phyloP scores from a whole-genome alignment of 192 early-diverging fungal genomes.

The Diversispora eburnea region DNA sequence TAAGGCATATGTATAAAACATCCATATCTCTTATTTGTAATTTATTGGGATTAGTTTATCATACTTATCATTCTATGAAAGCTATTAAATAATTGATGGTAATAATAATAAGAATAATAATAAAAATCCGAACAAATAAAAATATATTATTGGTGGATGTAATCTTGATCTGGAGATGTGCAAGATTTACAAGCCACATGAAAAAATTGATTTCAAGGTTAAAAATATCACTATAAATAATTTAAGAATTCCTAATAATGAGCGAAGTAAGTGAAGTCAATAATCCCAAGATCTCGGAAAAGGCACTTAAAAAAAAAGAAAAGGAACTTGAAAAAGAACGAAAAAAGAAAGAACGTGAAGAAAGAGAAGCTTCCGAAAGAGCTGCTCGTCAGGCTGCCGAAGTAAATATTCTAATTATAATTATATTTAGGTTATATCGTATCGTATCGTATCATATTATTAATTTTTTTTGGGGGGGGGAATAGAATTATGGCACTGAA shows the following conservation, averaged over 20 bases:
- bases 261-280: too few relatives aligned
- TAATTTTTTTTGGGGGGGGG: not conserved
- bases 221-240: too few relatives aligned
- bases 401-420: constrained; percentile 9
- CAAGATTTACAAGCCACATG: too few relatives aligned
- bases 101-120: too few relatives aligned
- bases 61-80: constrained; percentile 45
- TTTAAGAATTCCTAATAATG: too few relatives aligned
- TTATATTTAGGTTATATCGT: too few relatives aligned
- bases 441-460: not conserved
- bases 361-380: constrained; percentile 66
- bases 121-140: too few relatives aligned
- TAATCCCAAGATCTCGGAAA: too few relatives aligned
- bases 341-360: constrained; percentile 57
- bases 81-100: constrained; percentile 30
- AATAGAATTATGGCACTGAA: constrained; percentile 73
- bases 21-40: constrained; percentile 44
- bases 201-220: too few relatives aligned
- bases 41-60: constrained; percentile 48
- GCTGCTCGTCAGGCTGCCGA: constrained; percentile 59
- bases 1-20: constrained; percentile 37
- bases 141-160: too few relatives aligned
- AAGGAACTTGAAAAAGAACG: constrained; percentile 48
- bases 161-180: too few relatives aligned
- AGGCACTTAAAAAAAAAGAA: too few relatives aligned